Evolutionary conservation across 1,284 basidiomycete species (phyloP).

Genomic region (Flammula alnicola): DNA sequence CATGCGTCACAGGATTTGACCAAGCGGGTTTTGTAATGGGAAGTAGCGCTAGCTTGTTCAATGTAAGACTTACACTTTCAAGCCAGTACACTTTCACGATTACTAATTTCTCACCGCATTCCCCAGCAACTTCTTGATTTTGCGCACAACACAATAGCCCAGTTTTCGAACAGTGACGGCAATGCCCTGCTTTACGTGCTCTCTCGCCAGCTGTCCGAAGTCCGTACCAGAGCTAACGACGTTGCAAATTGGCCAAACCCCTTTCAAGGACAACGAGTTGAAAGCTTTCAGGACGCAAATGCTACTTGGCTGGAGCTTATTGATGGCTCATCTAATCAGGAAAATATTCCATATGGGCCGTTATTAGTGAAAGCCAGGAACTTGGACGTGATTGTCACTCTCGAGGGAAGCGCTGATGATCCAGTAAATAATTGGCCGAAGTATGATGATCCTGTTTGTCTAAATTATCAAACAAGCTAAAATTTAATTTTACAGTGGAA

Average conservation of each 20-base stretch:
- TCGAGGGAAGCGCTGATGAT: constrained; percentile 71
- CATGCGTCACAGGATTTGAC: constrained; percentile 70
- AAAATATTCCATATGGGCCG: constrained; percentile 70
- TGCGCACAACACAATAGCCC: constrained; percentile 44
- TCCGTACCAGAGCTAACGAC: constrained; percentile 58
- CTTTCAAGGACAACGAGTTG: constrained; percentile 52
- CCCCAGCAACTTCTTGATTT: constrained; percentile 53
- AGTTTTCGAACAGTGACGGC: constrained; percentile 43
- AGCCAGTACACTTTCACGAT: too few relatives aligned
- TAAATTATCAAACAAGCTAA: constrained; percentile 1
- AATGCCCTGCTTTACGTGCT: constrained; percentile 50
- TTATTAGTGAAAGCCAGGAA: constrained; percentile 65
- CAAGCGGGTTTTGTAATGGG: constrained; percentile 71
- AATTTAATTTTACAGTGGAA: constrained; percentile 48
- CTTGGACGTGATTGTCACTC: constrained; percentile 71
- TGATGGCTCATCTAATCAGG: constrained; percentile 62
- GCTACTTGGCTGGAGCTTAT: constrained; percentile 59
- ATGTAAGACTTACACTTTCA: constrained; percentile 41
- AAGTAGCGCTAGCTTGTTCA: constrained; percentile 66
- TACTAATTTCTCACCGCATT: constrained; percentile 2
- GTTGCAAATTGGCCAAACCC: constrained; percentile 74
- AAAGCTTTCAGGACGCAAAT: constrained; percentile 52
- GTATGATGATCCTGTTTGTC: constrained; percentile 34
- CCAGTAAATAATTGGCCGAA: constrained; percentile 67
- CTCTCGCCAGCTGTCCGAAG: constrained; percentile 47